Base-by-base conservation (phyloP, 768 basidiomycete genomes). In the Russula sp. region DNA sequence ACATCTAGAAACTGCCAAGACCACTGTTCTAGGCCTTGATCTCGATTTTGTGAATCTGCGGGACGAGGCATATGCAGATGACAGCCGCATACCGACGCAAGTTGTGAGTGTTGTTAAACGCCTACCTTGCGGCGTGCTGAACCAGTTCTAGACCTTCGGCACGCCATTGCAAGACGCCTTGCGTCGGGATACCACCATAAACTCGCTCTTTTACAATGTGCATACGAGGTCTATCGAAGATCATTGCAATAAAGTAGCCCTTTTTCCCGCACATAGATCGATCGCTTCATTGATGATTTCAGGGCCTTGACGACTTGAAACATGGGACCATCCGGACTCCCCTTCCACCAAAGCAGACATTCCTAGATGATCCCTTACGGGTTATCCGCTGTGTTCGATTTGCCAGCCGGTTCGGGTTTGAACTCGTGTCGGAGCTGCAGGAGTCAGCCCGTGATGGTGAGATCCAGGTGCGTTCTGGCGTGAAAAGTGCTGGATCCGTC, bases 171-270 rank as follows among this genome's bases (percentile, higher is more conserved):
- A 98, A 76, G 97, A 99, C 72, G 94, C 97, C 2, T 73, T 89
- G 53, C 79, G 97, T 57, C 80, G 97, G 69, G 97, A 99, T 73
- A 84, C 89, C 34, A 98, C 97, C 1, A 97, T 99, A 73, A 99
- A 99, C 71, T 79, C 96, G 0, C 77, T 99, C 7, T 98, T 98
- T 76, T 98, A 95, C 77, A 98, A 99, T 67, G 83, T 99, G 1
- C 94, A 97, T 70, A 86, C 88, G 1, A 82, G 85, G 14, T 68
- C 76, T 3, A 87, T 99, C 2, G 97, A 99, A 71, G 97, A 99
- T 72, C 82, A 82, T 69, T 96, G 94, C 1, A 82, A 79, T 68
- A 88, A 86, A 81, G 92, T 88, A 71, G 35, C 63, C 62, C 34
- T 32, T 4, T 60, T 34, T 22, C 49, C 4, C 27, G 20, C 48